Base-by-base conservation (phyloP, 2,329 filamentous ascomycete genomes). In the Cladosporium austrohemisphaericum region DNA sequence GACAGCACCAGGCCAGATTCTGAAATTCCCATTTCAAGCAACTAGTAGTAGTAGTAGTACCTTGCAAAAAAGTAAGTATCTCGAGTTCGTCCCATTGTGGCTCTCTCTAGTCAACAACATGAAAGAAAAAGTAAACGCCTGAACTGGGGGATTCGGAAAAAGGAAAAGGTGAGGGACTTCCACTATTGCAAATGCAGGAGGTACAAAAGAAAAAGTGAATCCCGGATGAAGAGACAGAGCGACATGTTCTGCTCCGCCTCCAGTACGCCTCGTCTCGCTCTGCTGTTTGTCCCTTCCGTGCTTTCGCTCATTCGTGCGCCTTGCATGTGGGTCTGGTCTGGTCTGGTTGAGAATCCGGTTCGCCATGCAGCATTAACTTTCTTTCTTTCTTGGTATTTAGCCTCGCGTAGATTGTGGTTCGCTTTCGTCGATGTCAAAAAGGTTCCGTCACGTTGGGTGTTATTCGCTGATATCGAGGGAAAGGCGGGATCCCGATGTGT, bases 161-260 rank as follows among this genome's bases (percentile, higher is more conserved):
- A 16, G 18, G 26, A 28, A 37, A 23, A 38, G 11, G n/a, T 8
- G 11, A 22, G 19, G 19, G 20, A 25, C 14, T 44, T 32, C 25
- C 43, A 46, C 31, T 45, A 26, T 45, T 33, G 41, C 31, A 46
- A 37, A 46, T 36, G 31, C 43, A 46, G 43, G 29, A 44, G 26
- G n/a, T 10, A 32, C 9, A 29, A 41, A 20, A 33, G 20, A 32
- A 7, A 44, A 41, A 25, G 14, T 18, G 16, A 41, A 25, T n/a
- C 35, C 35, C 6, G 14, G 35, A 38, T 38, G 35, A 37, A 32
- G 41, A 43, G 25, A 33, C 20, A 43, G 36, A 28, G 37, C 37
- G 37, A 23, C 13, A 14, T 40, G 37, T 28, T 23, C 14, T 23
- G 13, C 38, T 41, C 18, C 25, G 16, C n/a, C 23, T 40, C 13